phyloP scores from a whole-genome alignment of 306 rosid genomes.

The Sechiopsis laciniata region DNA sequence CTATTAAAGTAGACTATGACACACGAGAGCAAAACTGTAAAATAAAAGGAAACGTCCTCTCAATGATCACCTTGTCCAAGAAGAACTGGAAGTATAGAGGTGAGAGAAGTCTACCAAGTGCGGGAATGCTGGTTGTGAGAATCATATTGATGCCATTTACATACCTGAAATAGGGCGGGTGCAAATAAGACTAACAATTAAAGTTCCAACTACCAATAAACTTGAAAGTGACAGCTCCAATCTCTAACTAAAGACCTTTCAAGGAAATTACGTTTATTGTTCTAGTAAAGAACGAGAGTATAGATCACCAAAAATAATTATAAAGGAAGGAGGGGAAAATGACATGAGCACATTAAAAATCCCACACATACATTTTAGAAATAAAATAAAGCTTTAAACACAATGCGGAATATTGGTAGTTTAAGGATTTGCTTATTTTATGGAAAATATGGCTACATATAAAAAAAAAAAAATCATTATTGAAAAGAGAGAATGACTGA shows the following conservation, averaged over 20 bases:
- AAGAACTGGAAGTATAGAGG: constrained; percentile 95
- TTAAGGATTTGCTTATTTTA: background rate
- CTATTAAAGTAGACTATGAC: background rate
- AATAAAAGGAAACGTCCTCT: constrained; percentile 4
- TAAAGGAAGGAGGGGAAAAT: background rate
- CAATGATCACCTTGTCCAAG: constrained; percentile 73
- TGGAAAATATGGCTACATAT: background rate
- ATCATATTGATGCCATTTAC: constrained; percentile 93
- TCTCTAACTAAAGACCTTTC: constrained; percentile 1
- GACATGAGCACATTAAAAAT: background rate
- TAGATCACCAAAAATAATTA: background rate
- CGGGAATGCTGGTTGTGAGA: constrained; percentile 85
- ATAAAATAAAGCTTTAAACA: background rate
- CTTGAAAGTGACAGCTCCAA: background rate
- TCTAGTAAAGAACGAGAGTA: background rate
- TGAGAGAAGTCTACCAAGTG: constrained; percentile 88
- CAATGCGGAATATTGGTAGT: background rate
- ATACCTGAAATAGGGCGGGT: constrained; percentile 55
- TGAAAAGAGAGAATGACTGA: background rate
- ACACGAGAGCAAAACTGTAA: background rate
- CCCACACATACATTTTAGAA: background rate
- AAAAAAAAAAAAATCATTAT: background rate
- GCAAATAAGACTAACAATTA: constrained; percentile 23
- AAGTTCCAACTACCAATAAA: constrained; percentile 17
- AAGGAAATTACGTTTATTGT: background rate